Conservation (phyloP, 2,329 filamentous ascomycete species). For the Penicillium sp. region DNA sequence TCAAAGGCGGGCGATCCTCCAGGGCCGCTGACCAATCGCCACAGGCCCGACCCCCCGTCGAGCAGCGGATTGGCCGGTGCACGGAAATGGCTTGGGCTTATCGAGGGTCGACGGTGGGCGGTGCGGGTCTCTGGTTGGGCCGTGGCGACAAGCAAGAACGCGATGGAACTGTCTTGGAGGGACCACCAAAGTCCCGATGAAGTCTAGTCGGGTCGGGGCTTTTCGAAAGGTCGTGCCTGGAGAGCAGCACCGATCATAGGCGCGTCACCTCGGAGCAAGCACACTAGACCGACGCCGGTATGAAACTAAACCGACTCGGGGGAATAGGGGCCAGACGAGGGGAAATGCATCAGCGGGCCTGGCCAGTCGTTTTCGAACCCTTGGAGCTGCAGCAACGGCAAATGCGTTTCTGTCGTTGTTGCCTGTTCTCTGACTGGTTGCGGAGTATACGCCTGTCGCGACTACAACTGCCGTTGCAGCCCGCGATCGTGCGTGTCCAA, state of each 20-base stretch:
- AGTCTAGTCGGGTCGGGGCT: slow-evolving; percentile 11
- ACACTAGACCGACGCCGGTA: neutral
- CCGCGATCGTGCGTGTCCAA: neutral
- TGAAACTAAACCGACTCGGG: neutral
- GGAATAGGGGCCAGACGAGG: neutral
- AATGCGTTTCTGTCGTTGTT: neutral
- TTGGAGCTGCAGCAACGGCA: neutral
- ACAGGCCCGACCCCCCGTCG: slow-evolving; percentile 9
- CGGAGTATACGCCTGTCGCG: neutral
- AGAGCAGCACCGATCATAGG: slow-evolving; percentile 22
- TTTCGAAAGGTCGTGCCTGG: slow-evolving; percentile 21
- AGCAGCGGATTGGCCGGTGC: slow-evolving; percentile 25
- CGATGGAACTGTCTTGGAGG: slow-evolving; percentile 8
- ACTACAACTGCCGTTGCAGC: neutral
- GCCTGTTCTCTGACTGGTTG: neutral
- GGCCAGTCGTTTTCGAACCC: neutral
- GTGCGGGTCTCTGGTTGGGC: slow-evolving; percentile 28
- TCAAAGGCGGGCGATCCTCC: slow-evolving; percentile 31
- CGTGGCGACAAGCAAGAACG: slow-evolving; percentile 27
- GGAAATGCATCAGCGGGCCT: neutral
- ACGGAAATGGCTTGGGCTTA: slow-evolving; percentile 29
- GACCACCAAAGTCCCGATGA: slow-evolving; percentile 12
- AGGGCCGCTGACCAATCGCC: slow-evolving; percentile 26
- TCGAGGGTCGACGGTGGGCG: slow-evolving; percentile 19
- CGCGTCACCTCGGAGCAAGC: slow-evolving; percentile 22